Conservation (phyloP, 495 filamentous ascomycete genomes). For the Tetracladium marchalianum region DNA sequence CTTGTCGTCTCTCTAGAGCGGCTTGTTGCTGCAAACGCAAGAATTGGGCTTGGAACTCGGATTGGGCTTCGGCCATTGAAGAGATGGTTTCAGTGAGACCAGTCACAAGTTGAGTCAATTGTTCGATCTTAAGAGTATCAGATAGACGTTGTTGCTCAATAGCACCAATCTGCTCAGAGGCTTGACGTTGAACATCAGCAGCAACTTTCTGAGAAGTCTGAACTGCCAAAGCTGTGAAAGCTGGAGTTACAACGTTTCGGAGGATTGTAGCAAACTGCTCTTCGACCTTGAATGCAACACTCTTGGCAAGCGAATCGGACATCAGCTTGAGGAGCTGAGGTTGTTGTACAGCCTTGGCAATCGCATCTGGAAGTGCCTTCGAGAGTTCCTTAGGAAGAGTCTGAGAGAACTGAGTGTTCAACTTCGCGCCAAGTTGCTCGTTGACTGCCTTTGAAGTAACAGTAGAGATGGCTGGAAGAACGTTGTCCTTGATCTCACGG, state of each 20-base stretch:
- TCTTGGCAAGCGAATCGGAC: conserved; percentile 52
- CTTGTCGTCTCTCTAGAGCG: conserved; percentile 12
- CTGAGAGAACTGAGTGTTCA: conserved; percentile 20
- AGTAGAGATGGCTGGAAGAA: conserved; percentile 31
- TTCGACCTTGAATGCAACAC: conserved; percentile 57
- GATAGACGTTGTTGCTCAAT: conserved; percentile 58
- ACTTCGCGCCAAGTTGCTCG: conserved; percentile 32
- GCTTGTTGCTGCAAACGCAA: conserved; percentile 43
- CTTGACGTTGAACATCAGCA: conserved; percentile 54
- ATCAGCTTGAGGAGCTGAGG: conserved; percentile 59
- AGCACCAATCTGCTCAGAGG: conserved; percentile 50
- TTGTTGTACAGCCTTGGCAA: conserved; percentile 55
- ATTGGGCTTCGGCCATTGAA: conserved; percentile 56
- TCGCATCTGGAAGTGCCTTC: conserved; percentile 26
- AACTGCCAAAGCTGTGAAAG: conserved; percentile 47
- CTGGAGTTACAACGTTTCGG: conserved; percentile 50
- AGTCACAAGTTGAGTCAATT: conserved; percentile 63
- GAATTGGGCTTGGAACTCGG: conserved; percentile 51
- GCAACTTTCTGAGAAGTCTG: conserved; percentile 50
- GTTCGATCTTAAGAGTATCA: conserved; percentile 73
- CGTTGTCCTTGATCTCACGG: conserved; percentile 32
- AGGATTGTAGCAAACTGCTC: conserved; percentile 52
- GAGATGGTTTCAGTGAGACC: conserved; percentile 63
- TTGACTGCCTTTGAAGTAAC: conserved; percentile 24
- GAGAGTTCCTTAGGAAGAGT: conserved; percentile 45